These are phyloP conservation scores for Nannochloris sp. DNA, from an alignment of 139 green algal genomes.

Conservation along the genomic window DNA sequence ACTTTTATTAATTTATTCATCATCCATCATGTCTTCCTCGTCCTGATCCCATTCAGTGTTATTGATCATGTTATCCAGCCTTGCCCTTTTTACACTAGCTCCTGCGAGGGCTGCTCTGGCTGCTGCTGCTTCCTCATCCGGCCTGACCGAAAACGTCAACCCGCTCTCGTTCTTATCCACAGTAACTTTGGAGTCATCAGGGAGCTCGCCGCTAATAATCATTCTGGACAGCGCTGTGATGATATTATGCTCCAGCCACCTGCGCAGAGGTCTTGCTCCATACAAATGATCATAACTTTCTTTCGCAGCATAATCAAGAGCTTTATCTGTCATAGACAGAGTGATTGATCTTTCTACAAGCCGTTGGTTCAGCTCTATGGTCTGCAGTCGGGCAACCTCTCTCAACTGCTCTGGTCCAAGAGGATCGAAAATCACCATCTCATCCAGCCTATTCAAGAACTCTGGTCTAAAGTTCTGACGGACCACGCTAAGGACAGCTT, in stretches of 20 bases:
- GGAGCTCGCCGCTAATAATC: slow-evolving; percentile 51
- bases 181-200: slow-evolving; percentile 33
- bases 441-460: slow-evolving; percentile 83
- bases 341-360: slow-evolving; percentile 50
- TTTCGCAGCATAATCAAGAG: slow-evolving; percentile 40
- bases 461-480: slow-evolving; percentile 60
- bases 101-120: slow-evolving; percentile 1
- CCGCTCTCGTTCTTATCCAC: slow-evolving; percentile 11
- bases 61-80: neutral
- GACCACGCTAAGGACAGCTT: slow-evolving; percentile 21
- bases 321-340: slow-evolving; percentile 39
- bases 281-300: slow-evolving; percentile 44
- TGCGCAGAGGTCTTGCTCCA: slow-evolving; percentile 62
- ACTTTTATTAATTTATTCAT: slow-evolving; percentile 6
- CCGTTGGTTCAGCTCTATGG: slow-evolving; percentile 51
- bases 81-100: slow-evolving; percentile 12
- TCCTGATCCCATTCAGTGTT: slow-evolving; percentile 9
- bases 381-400: slow-evolving; percentile 59
- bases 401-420: slow-evolving; percentile 53
- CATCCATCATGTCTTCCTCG: slow-evolving; percentile 7
- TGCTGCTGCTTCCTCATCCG: slow-evolving; percentile 16
- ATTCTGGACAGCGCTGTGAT: slow-evolving; percentile 60
- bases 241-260: slow-evolving; percentile 62
- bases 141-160: slow-evolving; percentile 23
- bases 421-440: slow-evolving; percentile 81